Evolutionary conservation across 129 eudicot genomes (phyloP), one percentile per base, ranked within the genome.

Genomic region (Heracleum sosnowskyi): DNA sequence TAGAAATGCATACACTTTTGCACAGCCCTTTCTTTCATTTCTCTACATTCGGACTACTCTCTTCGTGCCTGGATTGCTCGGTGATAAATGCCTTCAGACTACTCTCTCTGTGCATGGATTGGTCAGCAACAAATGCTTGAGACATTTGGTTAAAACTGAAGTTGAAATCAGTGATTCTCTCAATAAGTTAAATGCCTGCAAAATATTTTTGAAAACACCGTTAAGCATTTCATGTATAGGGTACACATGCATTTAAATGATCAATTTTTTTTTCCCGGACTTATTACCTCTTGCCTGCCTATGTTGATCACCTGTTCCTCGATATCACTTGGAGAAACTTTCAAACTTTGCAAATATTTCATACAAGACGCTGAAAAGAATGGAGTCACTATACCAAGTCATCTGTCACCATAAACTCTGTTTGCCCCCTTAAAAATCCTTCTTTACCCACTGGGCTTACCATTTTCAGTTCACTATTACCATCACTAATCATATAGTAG

Each of bases 231-330:
- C 44, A n/a, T 3, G 35, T 40, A 11, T 4, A 12, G 7, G 44
- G 44, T 40, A 40, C 44, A 40, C 44, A n/a, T n/a, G n/a, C n/a
- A 7, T 0, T 40, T 40, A 40, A 0, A 7, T 3, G 1, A 40
- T 6, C 6, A 40, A 40, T 0, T 6, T 6, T 35, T 6, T 35
- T 40, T 40, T 40, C 44, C 44, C 6, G 44, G 44, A 40, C 44
- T 15, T 3, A 0, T 86, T 2, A 72, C 70, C 5, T 86, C 81
- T 4, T 83, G 68, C 41, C 46, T 78, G 69, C 83, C 84, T 20
- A 86, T 69, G 71, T 24, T 66, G 70, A 79, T 80, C 75, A 78
- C 87, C 74, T 41, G 35, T 68, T 81, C 84, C 78, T 84, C 85
- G 42, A 84, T 53, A 81, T 86, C 90, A 45, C 78, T 37, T 26